Evolutionary conservation across 805 yeast species (phyloP), one percentile per base, ranked within the genome.

Genomic region (Candida verbasci): DNA sequence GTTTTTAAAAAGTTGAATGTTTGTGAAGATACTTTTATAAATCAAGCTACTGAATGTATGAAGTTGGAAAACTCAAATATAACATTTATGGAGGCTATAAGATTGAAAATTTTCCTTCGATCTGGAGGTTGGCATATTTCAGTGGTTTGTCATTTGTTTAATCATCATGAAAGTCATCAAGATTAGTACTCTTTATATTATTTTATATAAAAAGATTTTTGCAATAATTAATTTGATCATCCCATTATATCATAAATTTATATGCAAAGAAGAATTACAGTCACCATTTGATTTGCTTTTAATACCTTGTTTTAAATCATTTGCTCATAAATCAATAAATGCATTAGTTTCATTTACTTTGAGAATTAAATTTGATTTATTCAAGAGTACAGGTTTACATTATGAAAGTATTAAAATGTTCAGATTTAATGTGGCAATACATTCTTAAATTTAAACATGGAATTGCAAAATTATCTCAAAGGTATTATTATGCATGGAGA

Each of bases 401-500:
- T 26, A 32, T 31, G 16, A 37, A 37, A 20, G 27, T 50, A n/a
- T 24, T 26, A 3, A 32, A 28, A 23, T 31, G 46, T 23, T 33
- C n/a, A 24, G 37, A 40, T 14, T 38, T 46, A 16, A 12, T 45
- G 3, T 15, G 20, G 4, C 37, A 37, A 35, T 40, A 47, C 31
- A 17, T 29, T 3, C 36, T 37, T 15, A 37, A 41, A 2, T 46
- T 49, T 17, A 17, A 42, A 36, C 26, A 53, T 3, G 46, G 55
- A 1, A 42, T 63, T 15, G 66, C 57, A 10, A 63, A 65, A 27
- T 56, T 82, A 25, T 75, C 84, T 11, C 64, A 61, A 18, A 67
- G 77, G 41, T 82, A 80, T 50, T 78, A 76, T 40, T 80, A 80
- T 50, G 83, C 87, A 1, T 78, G 81, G 78, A 71, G 84, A 55